Evolutionary conservation across 305 asterid genomes (phyloP).

Genomic region (Rubia peregrina): DNA sequence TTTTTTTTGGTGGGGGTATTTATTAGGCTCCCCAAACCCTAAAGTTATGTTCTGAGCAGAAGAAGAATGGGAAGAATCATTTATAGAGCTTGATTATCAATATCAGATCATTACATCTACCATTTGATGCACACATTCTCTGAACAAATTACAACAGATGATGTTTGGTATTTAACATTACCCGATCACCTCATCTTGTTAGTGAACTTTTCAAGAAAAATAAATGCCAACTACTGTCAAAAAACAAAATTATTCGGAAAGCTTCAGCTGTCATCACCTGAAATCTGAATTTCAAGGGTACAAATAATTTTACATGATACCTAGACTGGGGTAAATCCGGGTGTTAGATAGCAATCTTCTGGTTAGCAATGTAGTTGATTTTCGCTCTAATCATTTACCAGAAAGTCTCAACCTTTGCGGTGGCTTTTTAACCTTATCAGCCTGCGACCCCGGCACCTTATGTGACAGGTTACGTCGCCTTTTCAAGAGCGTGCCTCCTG

Average conservation of each 20-base stretch:
- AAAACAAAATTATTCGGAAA: not conserved
- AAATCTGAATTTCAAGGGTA: conserved; percentile 3
- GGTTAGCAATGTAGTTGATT: conserved; percentile 2
- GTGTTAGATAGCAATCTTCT: not conserved
- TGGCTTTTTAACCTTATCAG: conserved; percentile 48
- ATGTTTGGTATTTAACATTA: not conserved
- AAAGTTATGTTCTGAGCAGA: not conserved
- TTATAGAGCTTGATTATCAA: not conserved
- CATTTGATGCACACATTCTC: not conserved
- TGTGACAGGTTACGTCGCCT: conserved; percentile 66
- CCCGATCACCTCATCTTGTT: not conserved
- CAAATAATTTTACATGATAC: not conserved
- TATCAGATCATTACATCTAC: not conserved
- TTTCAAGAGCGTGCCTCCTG: conserved; percentile 46
- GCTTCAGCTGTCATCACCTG: not conserved
- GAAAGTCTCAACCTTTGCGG: conserved; percentile 37
- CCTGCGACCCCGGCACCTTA: conserved; percentile 52
- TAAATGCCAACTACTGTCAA: not conserved
- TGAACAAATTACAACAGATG: not conserved
- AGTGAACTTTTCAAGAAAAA: not conserved
- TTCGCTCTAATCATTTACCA: conserved; percentile 23
- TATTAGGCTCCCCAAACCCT: too few relatives aligned
- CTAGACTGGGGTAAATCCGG: not conserved
- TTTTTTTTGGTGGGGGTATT: too few relatives aligned
- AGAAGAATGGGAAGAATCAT: not conserved